Percentiles rank a stretch among this genome's conserved stretches.
These are phyloP conservation scores for Penicillium paxilli DNA, from an alignment of 495 filamentous ascomycete species.

Conservation along the genomic window DNA sequence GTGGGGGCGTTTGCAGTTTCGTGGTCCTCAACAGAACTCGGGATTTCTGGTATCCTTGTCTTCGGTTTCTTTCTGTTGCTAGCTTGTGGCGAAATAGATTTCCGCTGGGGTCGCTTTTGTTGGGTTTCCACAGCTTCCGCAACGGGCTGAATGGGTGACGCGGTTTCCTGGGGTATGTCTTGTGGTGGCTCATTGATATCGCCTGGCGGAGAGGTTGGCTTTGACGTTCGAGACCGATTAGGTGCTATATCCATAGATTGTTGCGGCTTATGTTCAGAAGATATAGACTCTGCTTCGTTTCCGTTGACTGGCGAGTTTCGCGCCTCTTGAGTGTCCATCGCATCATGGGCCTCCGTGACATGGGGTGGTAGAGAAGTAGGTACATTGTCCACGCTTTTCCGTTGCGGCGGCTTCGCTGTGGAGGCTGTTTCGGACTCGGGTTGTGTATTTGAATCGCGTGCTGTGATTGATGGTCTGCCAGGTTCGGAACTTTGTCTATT, in stretches of 20 bases:
- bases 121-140: neutral
- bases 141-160: neutral
- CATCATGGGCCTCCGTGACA: neutral
- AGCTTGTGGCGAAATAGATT: neutral
- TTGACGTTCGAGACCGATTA: slow-evolving; percentile 2
- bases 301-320: neutral
- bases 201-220: neutral
- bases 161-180: neutral
- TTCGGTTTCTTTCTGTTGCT: neutral
- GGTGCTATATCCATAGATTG: neutral
- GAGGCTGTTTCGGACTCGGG: neutral
- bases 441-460: slow-evolving; percentile 10
- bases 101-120: neutral
- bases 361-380: neutral
- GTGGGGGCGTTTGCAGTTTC: neutral
- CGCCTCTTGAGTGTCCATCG: neutral
- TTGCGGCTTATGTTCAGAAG: neutral
- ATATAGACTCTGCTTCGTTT: neutral
- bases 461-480: neutral
- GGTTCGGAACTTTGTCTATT: slow-evolving; percentile 1
- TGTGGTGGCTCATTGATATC: neutral
- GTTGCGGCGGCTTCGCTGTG: neutral
- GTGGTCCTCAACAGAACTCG: neutral
- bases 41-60: neutral
- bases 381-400: neutral